Evolutionary conservation across 352 stramenopile species (phyloP).

Genomic region (Globisporangium yorkense): DNA sequence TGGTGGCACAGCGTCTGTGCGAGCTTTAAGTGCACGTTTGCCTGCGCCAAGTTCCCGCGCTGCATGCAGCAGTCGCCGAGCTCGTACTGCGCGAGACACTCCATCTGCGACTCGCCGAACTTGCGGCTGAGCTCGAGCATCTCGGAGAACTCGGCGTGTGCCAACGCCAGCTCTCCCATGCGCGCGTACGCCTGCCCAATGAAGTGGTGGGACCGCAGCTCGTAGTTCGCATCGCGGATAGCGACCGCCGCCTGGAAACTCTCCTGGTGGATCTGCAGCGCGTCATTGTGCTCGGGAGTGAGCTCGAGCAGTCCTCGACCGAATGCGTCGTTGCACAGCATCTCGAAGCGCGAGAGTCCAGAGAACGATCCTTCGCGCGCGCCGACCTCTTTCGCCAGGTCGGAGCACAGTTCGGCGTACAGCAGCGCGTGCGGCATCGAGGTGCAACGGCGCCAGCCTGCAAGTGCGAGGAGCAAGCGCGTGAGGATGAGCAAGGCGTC

Average conservation of each 20-base stretch:
- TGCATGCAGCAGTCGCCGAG: conserved; percentile 38
- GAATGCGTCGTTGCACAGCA: conserved; percentile 39
- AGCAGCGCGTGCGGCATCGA: conserved; percentile 26
- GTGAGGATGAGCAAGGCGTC: conserved; percentile 39
- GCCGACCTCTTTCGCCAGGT: conserved; percentile 31
- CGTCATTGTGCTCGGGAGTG: conserved; percentile 24
- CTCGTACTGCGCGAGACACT: conserved; percentile 43
- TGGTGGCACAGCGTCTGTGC: conserved; percentile 42
- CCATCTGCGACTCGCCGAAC: conserved; percentile 32
- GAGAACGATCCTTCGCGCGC: conserved; percentile 4
- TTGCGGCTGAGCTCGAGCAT: conserved; percentile 30
- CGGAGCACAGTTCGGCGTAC: conserved; percentile 38
- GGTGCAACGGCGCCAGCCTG: conserved; percentile 38
- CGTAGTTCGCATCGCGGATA: conserved; percentile 29
- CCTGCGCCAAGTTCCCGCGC: conserved; percentile 28
- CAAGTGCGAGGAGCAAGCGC: conserved; percentile 36
- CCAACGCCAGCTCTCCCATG: conserved; percentile 31
- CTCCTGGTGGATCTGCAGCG: conserved; percentile 39
- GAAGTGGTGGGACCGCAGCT: conserved; percentile 33
- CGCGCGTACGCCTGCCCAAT: conserved; percentile 28
- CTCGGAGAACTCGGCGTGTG: conserved; percentile 32
- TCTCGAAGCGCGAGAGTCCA: conserved; percentile 26
- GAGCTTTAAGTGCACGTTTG: conserved; percentile 29
- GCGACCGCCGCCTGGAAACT: conserved; percentile 34
- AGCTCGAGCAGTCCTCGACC: conserved; percentile 30